These are phyloP conservation scores for Gentiana dahurica DNA, from an alignment of 257 asterid genomes.

Conservation along the genomic window DNA sequence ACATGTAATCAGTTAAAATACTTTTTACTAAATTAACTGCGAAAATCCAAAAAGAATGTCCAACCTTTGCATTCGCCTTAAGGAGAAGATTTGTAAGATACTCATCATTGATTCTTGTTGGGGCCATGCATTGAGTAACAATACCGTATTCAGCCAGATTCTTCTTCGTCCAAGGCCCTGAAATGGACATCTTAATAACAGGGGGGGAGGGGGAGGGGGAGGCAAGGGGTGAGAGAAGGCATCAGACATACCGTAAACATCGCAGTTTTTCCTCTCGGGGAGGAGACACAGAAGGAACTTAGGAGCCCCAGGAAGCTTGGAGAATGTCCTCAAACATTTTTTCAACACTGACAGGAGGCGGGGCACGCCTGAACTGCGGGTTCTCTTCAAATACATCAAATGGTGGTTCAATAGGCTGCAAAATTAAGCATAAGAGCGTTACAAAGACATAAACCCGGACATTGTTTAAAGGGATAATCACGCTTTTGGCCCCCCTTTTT, in stretches of 20 bases:
- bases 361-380: constrained; percentile 51
- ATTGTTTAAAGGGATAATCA: constrained; percentile 1
- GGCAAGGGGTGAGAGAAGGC: neutral
- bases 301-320: constrained; percentile 69
- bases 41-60: neutral
- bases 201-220: too few relatives aligned
- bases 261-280: constrained; percentile 76
- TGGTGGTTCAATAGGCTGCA: constrained; percentile 58
- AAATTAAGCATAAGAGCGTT: neutral
- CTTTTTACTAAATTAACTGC: too few relatives aligned
- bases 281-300: constrained; percentile 70
- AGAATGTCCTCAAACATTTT: constrained; percentile 58
- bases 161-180: constrained; percentile 88
- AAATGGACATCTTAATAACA: too few relatives aligned
- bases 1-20: neutral
- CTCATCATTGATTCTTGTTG: constrained; percentile 59
- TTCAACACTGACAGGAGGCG: constrained; percentile 66
- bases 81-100: constrained; percentile 68
- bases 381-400: constrained; percentile 58
- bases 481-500: neutral
- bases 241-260: constrained; percentile 54
- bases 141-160: constrained; percentile 69
- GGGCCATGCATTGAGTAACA: constrained; percentile 85
- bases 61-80: constrained; percentile 83
- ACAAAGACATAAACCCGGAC: neutral